These are phyloP conservation scores for Saccharomycopsis javanensis DNA, from an alignment of 805 yeast species.

Conservation along the genomic window DNA sequence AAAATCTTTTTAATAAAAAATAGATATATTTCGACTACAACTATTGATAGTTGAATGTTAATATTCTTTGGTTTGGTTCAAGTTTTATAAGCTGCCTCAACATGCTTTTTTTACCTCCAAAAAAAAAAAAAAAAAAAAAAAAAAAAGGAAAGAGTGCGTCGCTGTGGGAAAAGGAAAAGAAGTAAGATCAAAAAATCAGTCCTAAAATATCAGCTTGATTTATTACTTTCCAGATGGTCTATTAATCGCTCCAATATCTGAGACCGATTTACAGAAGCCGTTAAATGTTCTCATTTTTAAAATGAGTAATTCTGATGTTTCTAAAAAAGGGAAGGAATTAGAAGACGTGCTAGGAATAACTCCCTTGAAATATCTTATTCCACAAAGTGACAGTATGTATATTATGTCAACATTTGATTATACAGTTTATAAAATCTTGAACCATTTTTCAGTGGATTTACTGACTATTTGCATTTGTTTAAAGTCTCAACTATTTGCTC, in stretches of 20 bases:
- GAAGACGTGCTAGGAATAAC: slow-evolving; percentile 26
- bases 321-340: slow-evolving; percentile 3
- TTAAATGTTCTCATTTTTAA: background rate
- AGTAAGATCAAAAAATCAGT: background rate
- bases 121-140: background rate
- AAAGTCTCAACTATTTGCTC: slow-evolving; percentile 6
- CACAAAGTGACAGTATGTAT: slow-evolving; percentile 32
- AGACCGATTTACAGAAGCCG: background rate
- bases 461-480: background rate
- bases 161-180: background rate
- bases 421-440: too few relatives aligned
- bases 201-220: background rate
- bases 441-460: too few relatives aligned
- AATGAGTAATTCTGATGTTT: background rate
- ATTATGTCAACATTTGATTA: too few relatives aligned
- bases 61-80: too few relatives aligned
- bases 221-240: background rate
- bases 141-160: background rate
- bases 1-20: too few relatives aligned
- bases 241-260: background rate
- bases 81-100: background rate
- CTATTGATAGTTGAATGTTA: too few relatives aligned
- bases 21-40: too few relatives aligned
- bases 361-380: slow-evolving; percentile 32
- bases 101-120: background rate